Evolutionary conservation across 768 basidiomycete species (phyloP).

Genomic region (Phylloporus sp.): DNA sequence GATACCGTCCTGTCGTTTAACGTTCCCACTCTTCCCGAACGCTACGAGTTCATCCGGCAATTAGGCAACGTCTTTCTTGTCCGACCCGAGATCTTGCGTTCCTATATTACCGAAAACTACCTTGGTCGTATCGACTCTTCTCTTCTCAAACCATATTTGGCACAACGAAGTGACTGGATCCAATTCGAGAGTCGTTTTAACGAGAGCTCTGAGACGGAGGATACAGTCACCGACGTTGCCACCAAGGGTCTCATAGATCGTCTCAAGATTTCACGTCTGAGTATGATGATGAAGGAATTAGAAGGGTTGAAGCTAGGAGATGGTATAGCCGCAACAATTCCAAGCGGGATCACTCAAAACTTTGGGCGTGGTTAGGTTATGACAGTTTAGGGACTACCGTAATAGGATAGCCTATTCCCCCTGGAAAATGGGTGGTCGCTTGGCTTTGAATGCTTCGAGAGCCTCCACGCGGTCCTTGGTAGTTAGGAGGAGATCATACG

Average conservation of each 20-base stretch:
- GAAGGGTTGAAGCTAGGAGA: slow-evolving; percentile 63
- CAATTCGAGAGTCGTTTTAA: slow-evolving; percentile 81
- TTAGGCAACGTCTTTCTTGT: slow-evolving; percentile 97
- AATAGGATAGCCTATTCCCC: slow-evolving; percentile 54
- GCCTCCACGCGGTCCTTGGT: slow-evolving; percentile 81
- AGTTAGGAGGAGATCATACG: slow-evolving; percentile 76
- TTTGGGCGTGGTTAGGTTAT: slow-evolving; percentile 45
- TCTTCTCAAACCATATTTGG: slow-evolving; percentile 86
- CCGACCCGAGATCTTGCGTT: slow-evolving; percentile 89
- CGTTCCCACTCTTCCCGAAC: slow-evolving; percentile 81
- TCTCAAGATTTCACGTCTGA: slow-evolving; percentile 64
- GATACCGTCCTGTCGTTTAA: slow-evolving; percentile 81
- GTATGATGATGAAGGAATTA: slow-evolving; percentile 85
- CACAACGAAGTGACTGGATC: slow-evolving; percentile 87
- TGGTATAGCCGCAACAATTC: slow-evolving; percentile 55
- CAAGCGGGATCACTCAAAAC: slow-evolving; percentile 51
- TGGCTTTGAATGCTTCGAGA: slow-evolving; percentile 81
- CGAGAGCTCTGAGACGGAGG: slow-evolving; percentile 45
- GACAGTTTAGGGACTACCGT: neutral
- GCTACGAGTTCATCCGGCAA: slow-evolving; percentile 97
- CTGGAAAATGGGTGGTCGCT: slow-evolving; percentile 71
- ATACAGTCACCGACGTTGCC: slow-evolving; percentile 37
- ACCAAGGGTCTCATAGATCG: slow-evolving; percentile 52
- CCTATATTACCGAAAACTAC: slow-evolving; percentile 92
- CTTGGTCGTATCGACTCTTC: slow-evolving; percentile 87